Evolutionary conservation across 2,329 filamentous ascomycete genomes (phyloP).

Genomic region (Microdochium bolleyi): DNA sequence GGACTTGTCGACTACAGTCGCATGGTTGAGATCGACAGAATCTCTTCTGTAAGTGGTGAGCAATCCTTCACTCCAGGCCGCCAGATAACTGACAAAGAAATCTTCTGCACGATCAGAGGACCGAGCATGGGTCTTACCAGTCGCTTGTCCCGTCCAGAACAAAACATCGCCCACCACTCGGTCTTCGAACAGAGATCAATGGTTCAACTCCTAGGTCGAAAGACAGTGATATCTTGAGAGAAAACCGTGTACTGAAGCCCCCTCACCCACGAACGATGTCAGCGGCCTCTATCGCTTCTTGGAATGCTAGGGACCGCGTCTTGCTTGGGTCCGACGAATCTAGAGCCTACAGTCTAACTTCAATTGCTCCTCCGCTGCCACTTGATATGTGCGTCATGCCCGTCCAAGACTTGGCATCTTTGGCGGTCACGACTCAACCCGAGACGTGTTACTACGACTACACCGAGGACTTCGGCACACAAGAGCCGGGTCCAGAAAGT

Average conservation of each 20-base stretch:
- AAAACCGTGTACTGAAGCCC: slow-evolving; percentile 11
- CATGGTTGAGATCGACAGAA: slow-evolving; percentile 41
- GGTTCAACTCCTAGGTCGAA: slow-evolving; percentile 31
- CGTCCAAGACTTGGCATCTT: background rate
- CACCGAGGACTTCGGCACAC: slow-evolving; percentile 38
- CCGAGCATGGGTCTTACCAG: slow-evolving; percentile 32
- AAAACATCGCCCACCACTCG: slow-evolving; percentile 27
- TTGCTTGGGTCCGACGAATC: slow-evolving; percentile 25
- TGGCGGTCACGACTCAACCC: background rate
- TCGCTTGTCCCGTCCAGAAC: slow-evolving; percentile 24
- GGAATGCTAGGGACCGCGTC: slow-evolving; percentile 20
- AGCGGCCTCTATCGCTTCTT: slow-evolving; percentile 22
- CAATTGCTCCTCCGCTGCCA: slow-evolving; percentile 34
- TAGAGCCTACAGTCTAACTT: slow-evolving; percentile 40
- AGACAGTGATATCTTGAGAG: slow-evolving; percentile 9
- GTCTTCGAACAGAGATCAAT: slow-evolving; percentile 29
- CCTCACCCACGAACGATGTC: slow-evolving; percentile 21
- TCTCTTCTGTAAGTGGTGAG: slow-evolving; percentile 30
- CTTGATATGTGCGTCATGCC: background rate
- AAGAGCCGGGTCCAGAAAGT: background rate
- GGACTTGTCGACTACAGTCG: slow-evolving; percentile 39
- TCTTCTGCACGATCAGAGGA: slow-evolving; percentile 26
- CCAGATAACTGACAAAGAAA: slow-evolving; percentile 1
- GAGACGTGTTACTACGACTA: slow-evolving; percentile 41
- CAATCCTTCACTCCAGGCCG: background rate